Base-by-base conservation (phyloP, 768 basidiomycete species). In the Cystofilobasidium bisporidii region DNA sequence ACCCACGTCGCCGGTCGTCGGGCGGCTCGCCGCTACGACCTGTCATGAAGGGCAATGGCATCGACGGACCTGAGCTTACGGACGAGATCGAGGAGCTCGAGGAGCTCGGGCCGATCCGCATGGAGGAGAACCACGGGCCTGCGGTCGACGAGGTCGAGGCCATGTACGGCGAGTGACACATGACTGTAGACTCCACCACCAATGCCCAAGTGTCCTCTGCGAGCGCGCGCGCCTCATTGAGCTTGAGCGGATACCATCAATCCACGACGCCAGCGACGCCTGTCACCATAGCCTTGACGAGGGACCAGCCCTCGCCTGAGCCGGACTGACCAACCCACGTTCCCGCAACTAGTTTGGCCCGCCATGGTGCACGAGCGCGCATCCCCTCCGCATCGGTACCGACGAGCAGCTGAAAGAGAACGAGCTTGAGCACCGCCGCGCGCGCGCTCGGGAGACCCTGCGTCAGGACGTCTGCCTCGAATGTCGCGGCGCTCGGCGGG, bases 21-120 rank as follows among this genome's bases (percentile, higher is more conserved):
- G 70, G 69, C 28, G 90, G 90, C 40, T 83, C 83, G 32, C 86
- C 89, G 18, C 82, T 97, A 58, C 84, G 92, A 40, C 91, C 93
- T 18, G 86, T 96, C 50, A 75, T 85, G 79, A 80, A 88, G 75
- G 83, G 84, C 72, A 65, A 69, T 59, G 88, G 86, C 30, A 80
- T 92, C 64, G 87, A 91, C 73, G 61, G 68, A n/a, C 66, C 62
- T 9, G 71, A 69, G 24, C 61, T 63, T 47, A 70, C 69, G 40
- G 87, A 87, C 71, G 83, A 80, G 48, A 86, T 90, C 61, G 78
- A 78, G 66, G 88, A 87, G 55, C 84, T 86, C 26, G 76, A 75
- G n/a, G 85, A 87, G 17, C 86, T 87, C 22, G 86, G 85, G 61
- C 77, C 81, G 2, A 87, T 87, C 67, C 71, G 71, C 40, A 75